Base-by-base conservation (phyloP, 768 basidiomycete species). In the Rhizopogon sp. region DNA sequence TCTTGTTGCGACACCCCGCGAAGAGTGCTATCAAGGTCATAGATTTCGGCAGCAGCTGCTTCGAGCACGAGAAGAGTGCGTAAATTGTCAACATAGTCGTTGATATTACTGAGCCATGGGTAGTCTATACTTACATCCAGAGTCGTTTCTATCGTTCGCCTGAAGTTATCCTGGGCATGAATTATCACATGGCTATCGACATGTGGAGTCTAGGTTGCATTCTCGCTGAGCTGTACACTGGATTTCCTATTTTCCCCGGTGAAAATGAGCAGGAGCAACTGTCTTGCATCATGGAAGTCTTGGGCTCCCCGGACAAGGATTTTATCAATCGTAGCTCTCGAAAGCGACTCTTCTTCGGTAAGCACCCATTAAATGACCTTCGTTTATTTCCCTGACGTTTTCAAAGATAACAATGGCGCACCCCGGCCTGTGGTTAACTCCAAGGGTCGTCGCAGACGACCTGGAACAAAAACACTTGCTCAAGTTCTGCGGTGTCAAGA, bases 121-220 rank as follows among this genome's bases (percentile, higher is more conserved):
- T 58, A 99, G 97, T 99, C 59, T 99, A 98, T 70, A 99, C 97
- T 1, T 99, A 99, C 67, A 98, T 99, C 60, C 97, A 98, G 71
- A 96, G 93, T 74, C 91, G 97, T 41, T 99, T 99, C 77, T 99
- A 99, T 74, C 93, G 97, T n/a, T 97, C 94, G 17, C 97, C 97
- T 3, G 97, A 99, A 73, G 96, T 99, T 62, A 99, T 99, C 54
- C 82, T 99, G 39, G 97, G 97, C 52, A 92, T 96, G 89, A 97
- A 94, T 69, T 99, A 99, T 70, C 93, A 96, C 67, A 98, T 97
- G 93, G 94, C 91, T 35, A 96, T 95, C 59, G 93, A 98, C 68
- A 99, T 99, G 95, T 99, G 97, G 97, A 96, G 93, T 76, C 72
- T 99, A 61, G 97, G 97, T 39, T 99, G 97, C 65, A 99, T 99